These are phyloP conservation scores for Coelastrella sp. DNA, from an alignment of 139 green algal species.

Conservation along the genomic window DNA sequence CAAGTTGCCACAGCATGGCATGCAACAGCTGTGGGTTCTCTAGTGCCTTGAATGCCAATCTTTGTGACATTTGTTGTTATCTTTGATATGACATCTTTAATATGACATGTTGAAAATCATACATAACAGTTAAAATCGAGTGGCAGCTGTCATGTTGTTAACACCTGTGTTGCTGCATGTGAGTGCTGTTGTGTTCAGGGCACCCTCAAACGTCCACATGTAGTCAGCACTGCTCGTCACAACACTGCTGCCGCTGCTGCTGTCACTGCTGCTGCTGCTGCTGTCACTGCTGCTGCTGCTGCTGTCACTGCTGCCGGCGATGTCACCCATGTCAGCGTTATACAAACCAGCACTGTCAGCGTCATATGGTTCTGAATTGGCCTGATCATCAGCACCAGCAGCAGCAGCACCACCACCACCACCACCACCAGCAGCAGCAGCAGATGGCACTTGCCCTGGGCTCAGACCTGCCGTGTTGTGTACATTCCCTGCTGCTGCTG, in stretches of 20 bases:
- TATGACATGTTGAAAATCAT: no score
- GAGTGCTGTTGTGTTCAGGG: constrained; percentile 8
- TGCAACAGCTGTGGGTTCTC: no score
- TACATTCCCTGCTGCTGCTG: no score
- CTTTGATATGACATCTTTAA: no score
- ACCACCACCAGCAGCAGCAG: background rate
- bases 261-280: background rate
- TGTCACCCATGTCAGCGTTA: no score
- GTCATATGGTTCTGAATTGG: no score
- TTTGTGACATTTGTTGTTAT: no score
- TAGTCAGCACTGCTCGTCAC: background rate
- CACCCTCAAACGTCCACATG: background rate
- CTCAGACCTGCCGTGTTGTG: background rate
- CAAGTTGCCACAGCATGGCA: no score
- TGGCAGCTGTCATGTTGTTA: background rate
- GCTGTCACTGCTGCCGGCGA: background rate
- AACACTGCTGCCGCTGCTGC: background rate
- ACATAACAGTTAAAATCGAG: background rate
- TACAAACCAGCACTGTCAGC: no score
- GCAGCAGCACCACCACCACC: background rate
- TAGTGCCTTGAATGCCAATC: no score
- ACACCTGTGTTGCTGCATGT: constrained; percentile 1
- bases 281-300: background rate
- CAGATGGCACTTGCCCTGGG: background rate
- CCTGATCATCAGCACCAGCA: background rate